Evolutionary conservation across 441 rosid genomes (phyloP), one percentile per base, ranked within the genome.

Genomic region (Eruca vesicaria): DNA sequence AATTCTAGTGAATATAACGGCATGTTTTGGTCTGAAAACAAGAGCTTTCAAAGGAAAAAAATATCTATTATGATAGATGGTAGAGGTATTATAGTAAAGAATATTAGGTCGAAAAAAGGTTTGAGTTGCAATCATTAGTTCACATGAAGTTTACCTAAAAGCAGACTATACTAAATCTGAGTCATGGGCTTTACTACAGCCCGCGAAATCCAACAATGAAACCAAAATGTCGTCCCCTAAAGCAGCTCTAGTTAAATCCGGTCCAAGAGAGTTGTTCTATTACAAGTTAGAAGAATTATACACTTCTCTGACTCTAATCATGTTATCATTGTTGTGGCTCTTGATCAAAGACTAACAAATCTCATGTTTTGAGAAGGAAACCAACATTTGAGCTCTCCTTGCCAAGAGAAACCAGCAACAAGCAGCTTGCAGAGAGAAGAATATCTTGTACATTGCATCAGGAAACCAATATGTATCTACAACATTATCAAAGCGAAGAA

Each of bases 381-480:
- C 50, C 5, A 43, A 43, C 18, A 14, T 5, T 4, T 43, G 4
- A 14, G 16, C 7, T 43, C 16, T 14, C 16, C 6, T 45, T 45
- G 19, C 19, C n/a, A 43, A 53, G 6, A 20, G 19, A 52, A 32
- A 67, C 35, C 31, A 67, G 53, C 50, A 32, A 32, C 23, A 60
- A 15, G 43, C 65, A 32, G 28, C n/a, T 43, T 31, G 9, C 50
- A 36, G 43, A 9, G 45, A 38, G 18, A n/a, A 6, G 7, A 2
- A 50, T 20, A 50, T 50, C 11, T 18, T 7, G 23, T 50, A 6
- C 23, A 50, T 0, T 50, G 56, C 23, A 50, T 50, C 23, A 50
- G 23, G 11, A 9, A 50, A 50, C 21, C 56, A 50, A 7, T 50
- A 50, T 50, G 85, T 26, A 21, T 77, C 6, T 81, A 83, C 62